phyloP scores from a whole-genome alignment of 441 rosid species.

The Pelargonium myrrhifolium region DNA sequence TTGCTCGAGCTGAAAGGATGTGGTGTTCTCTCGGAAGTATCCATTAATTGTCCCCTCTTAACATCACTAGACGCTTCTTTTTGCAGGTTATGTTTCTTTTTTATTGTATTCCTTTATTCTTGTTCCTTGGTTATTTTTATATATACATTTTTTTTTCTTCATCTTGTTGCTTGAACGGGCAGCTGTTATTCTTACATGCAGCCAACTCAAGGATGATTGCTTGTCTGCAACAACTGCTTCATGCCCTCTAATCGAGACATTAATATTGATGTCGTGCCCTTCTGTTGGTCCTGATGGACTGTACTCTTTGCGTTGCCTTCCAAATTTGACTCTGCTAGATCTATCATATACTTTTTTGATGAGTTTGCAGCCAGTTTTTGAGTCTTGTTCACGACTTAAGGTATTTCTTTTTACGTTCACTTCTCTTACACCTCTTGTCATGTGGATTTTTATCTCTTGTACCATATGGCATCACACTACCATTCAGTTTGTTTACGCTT shows the following conservation, averaged over 20 bases:
- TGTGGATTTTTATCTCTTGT: neutral
- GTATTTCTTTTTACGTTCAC: conserved; percentile 25
- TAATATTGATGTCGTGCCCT: conserved; percentile 87
- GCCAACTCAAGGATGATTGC: conserved; percentile 85
- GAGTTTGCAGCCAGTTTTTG: conserved; percentile 74
- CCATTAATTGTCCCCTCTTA: conserved; percentile 70
- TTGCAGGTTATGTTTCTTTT: conserved; percentile 52
- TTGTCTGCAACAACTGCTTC: conserved; percentile 71
- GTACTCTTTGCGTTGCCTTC: conserved; percentile 57
- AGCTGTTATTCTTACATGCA: conserved; percentile 28
- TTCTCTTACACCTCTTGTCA: neutral
- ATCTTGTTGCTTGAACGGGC: conserved; percentile 14
- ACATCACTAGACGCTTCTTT: conserved; percentile 94
- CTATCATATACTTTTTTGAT: conserved; percentile 83
- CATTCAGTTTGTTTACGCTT: too few species aligned
- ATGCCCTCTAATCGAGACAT: conserved; percentile 74
- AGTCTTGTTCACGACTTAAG: conserved; percentile 73
- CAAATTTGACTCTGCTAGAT: conserved; percentile 60
- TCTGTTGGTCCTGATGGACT: conserved; percentile 80
- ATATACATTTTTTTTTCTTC: neutral
- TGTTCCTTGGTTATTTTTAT: neutral
- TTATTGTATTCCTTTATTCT: conserved; percentile 7
- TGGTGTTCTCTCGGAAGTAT: conserved; percentile 78
- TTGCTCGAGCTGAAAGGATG: conserved; percentile 93
- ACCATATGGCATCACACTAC: neutral